Conservation (phyloP, 2,329 filamentous ascomycete species). For the Penicillium sp. region DNA sequence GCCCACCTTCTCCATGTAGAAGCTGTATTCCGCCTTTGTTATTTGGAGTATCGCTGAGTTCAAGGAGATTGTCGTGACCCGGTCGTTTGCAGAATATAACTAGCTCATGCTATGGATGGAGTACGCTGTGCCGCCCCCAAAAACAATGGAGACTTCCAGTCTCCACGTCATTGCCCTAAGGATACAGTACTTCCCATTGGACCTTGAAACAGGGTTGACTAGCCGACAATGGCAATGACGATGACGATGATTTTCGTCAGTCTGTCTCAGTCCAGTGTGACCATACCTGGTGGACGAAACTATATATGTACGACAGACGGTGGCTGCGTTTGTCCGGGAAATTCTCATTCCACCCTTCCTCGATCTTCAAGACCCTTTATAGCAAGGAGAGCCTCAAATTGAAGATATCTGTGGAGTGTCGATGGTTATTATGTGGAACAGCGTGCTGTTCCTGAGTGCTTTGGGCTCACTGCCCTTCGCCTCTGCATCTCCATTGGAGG, state of each 20-base stretch:
- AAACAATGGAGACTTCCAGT: not conserved
- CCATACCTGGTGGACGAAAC: not conserved
- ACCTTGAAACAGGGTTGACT: not conserved
- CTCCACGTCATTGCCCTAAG: not conserved
- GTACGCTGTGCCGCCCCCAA: not conserved
- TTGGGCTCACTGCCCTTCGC: conserved; percentile 17
- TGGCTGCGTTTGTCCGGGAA: not conserved
- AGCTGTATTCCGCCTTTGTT: not conserved
- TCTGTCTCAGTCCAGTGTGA: not conserved
- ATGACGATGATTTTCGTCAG: conserved; percentile 1
- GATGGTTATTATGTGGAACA: conserved; percentile 15
- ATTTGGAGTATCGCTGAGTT: conserved; percentile 5
- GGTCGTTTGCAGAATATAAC: not conserved
- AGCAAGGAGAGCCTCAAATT: not conserved
- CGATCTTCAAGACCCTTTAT: not conserved
- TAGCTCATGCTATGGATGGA: not conserved
- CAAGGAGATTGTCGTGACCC: not conserved
- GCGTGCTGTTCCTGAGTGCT: conserved; percentile 11
- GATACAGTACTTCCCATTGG: not conserved
- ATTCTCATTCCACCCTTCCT: not conserved
- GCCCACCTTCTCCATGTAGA: not conserved
- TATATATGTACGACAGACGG: not conserved
- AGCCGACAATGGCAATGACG: not conserved
- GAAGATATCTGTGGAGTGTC: not conserved
- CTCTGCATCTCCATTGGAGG: conserved; percentile 14